phyloP scores from a whole-genome alignment of 441 rosid genomes.

The Corymbia calophylla region DNA sequence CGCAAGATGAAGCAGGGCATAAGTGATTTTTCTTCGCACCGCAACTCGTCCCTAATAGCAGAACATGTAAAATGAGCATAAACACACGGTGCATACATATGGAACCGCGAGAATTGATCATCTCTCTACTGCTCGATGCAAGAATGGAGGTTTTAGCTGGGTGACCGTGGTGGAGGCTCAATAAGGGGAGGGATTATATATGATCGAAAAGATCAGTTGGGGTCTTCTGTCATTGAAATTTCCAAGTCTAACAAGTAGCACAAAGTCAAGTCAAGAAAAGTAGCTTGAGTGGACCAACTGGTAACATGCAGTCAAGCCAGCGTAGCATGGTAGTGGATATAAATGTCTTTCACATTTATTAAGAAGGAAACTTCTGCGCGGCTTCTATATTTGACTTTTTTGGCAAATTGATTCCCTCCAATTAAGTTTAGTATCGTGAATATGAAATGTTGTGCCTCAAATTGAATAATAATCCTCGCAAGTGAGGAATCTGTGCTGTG shows the following conservation, averaged over 20 bases:
- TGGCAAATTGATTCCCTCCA: not conserved
- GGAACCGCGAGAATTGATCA: not conserved
- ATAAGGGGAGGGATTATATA: not conserved
- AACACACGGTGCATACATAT: fast-evolving
- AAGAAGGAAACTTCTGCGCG: not conserved
- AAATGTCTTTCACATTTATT: not conserved
- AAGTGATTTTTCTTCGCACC: fast-evolving
- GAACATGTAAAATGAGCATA: not conserved
- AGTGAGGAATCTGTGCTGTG: too few species aligned
- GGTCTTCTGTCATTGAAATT: not conserved
- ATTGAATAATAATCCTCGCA: not conserved
- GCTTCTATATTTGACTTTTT: not conserved
- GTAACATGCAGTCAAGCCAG: not conserved
- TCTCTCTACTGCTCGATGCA: not conserved
- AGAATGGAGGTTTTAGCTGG: not conserved
- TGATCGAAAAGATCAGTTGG: not conserved
- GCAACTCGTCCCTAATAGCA: fast-evolving
- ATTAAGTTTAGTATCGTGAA: not conserved
- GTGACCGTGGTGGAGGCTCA: not conserved
- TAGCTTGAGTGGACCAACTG: not conserved
- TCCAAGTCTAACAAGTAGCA: not conserved
- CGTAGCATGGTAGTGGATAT: too few species aligned
- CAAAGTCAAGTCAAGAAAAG: not conserved
- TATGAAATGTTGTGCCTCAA: not conserved
- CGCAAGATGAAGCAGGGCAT: not conserved